phyloP scores from a whole-genome alignment of 1,139 yeast genomes.

The Candida buenavistaensis region DNA sequence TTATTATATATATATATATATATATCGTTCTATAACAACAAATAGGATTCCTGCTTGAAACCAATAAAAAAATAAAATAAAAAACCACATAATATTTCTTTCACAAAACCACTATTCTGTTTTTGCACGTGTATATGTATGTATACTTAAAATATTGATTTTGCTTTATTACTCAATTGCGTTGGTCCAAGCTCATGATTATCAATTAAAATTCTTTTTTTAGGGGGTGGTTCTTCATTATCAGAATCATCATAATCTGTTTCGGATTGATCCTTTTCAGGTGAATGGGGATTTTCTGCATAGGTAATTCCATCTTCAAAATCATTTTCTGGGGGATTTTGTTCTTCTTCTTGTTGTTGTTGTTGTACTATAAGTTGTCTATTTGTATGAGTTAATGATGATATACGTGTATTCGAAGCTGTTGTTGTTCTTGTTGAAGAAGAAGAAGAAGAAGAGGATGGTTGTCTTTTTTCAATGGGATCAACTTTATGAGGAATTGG shows the following conservation, averaged over 20 bases:
- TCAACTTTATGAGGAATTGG: slow-evolving; percentile 12
- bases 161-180: slow-evolving; percentile 30
- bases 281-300: slow-evolving; percentile 1
- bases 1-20: not conserved
- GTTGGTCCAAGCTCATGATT: slow-evolving; percentile 36
- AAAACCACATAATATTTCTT: too few relatives aligned
- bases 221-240: slow-evolving; percentile 12
- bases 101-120: too few relatives aligned
- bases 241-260: slow-evolving; percentile 25
- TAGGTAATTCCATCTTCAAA: slow-evolving; percentile 2
- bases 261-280: slow-evolving; percentile 15
- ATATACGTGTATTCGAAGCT: slow-evolving; percentile 1
- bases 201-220: slow-evolving; percentile 12
- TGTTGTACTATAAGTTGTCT: too few relatives aligned
- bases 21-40: too few relatives aligned
- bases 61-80: too few relatives aligned
- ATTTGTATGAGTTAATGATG: not conserved
- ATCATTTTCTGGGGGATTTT: not conserved
- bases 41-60: too few relatives aligned
- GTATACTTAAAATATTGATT: slow-evolving; percentile 38
- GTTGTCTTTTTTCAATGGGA: slow-evolving; percentile 4
- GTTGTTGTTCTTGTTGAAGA: too few relatives aligned
- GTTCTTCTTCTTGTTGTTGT: not conserved
- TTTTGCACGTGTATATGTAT: too few relatives aligned
- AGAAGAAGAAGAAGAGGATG: too few relatives aligned